Base-by-base conservation (phyloP, 2,329 filamentous ascomycete species). In the Exserohilum rostratum region DNA sequence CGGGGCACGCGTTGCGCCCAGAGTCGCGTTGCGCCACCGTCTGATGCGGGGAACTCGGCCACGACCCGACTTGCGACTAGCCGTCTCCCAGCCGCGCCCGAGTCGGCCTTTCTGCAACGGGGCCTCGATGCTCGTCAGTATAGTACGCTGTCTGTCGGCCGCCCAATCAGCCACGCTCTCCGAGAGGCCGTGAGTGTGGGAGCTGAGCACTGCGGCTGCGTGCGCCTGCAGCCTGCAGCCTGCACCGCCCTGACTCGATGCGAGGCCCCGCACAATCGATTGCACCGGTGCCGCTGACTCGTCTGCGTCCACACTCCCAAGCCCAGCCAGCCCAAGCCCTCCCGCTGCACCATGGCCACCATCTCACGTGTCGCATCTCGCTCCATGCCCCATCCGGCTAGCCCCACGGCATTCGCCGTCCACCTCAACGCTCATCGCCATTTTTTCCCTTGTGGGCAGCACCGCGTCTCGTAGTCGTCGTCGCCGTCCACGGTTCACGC, bases 41-140 rank as follows among this genome's bases (percentile, higher is more conserved):
- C 33, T 25, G 43, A 45, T 45, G 43, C 43, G 43, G 43, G 43
- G 43, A 34, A 45, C 43, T 9, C 43, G 43, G 43, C 10, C 30
- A 18, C 18, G 17, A 34, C 22, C 43, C 43, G 42, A 44, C 42
- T 22, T n/a, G n/a, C n/a, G n/a, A n/a, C n/a, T n/a, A n/a, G n/a
- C n/a, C n/a, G n/a, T n/a, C n/a, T n/a, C n/a, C n/a, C n/a, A n/a
- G n/a, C n/a, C n/a, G n/a, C n/a, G n/a, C n/a, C n/a, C n/a, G n/a
- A n/a, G n/a, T n/a, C n/a, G n/a, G n/a, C n/a, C n/a, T n/a, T n/a
- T n/a, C n/a, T n/a, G n/a, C n/a, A n/a, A n/a, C n/a, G n/a, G n/a
- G n/a, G n/a, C n/a, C n/a, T n/a, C n/a, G n/a, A n/a, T n/a, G n/a
- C n/a, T n/a, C n/a, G n/a, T n/a, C n/a, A n/a, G n/a, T n/a, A n/a